phyloP scores from a whole-genome alignment of 805 yeast genomes.

The Metschnikowia baotianmanensis region DNA sequence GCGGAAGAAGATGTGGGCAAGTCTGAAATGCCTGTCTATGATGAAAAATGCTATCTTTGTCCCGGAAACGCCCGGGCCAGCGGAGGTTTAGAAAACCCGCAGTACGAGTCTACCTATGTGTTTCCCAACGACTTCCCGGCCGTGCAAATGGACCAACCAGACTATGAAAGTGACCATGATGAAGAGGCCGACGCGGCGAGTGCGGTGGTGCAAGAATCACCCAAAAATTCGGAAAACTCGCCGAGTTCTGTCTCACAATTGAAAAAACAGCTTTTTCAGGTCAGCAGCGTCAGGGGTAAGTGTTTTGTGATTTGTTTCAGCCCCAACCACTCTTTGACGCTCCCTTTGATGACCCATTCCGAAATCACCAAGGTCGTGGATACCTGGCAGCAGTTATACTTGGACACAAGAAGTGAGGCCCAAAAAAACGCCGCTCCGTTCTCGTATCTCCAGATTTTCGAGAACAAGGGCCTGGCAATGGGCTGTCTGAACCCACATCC shows the following conservation, averaged over 20 bases:
- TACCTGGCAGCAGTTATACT: slow-evolving; percentile 59
- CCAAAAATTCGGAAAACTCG: no score
- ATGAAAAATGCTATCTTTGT: slow-evolving; percentile 66
- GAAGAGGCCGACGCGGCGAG: not conserved
- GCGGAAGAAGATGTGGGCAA: slow-evolving; percentile 53
- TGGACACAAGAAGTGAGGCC: slow-evolving; percentile 38
- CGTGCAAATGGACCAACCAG: slow-evolving; percentile 57
- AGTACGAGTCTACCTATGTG: slow-evolving; percentile 54
- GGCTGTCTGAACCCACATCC: slow-evolving; percentile 84
- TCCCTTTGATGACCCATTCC: slow-evolving; percentile 54
- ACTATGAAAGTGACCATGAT: slow-evolving; percentile 20
- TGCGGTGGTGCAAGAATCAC: no score
- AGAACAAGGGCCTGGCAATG: slow-evolving; percentile 77
- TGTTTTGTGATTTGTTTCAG: slow-evolving; percentile 72
- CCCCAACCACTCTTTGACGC: slow-evolving; percentile 64
- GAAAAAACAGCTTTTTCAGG: slow-evolving; percentile 47
- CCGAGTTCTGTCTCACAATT: slow-evolving; percentile 21
- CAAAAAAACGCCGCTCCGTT: slow-evolving; percentile 41
- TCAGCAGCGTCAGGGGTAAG: slow-evolving; percentile 61
- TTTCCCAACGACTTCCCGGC: slow-evolving; percentile 74
- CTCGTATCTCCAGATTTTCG: slow-evolving; percentile 68
- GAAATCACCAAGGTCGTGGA: slow-evolving; percentile 50
- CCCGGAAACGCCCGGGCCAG: slow-evolving; percentile 68
- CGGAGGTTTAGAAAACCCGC: slow-evolving; percentile 53
- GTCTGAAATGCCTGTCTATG: slow-evolving; percentile 51